Evolutionary conservation across 73 alveolate genomes (phyloP), one percentile per base, ranked within the genome.

Genomic region (Tetrahymena elliotti): DNA sequence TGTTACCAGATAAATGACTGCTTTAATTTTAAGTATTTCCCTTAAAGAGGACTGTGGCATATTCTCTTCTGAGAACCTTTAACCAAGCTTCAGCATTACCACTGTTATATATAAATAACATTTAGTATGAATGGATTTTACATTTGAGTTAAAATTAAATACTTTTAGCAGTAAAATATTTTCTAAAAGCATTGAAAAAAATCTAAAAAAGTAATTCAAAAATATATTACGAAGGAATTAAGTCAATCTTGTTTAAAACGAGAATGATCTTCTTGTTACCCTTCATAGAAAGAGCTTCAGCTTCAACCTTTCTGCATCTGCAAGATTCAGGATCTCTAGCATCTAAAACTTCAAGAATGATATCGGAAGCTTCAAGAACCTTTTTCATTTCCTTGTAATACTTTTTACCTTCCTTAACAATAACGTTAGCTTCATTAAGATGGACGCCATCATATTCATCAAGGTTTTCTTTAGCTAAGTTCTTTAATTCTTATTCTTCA

Each of bases 251-350:
- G 94, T 98, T 99, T 40, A 99, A 96, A 83, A 99, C 98, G 7
- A 99, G 95, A 92, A 99, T 96, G 34, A 99, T 96, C 95, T 98
- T 98, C 96, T 99, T 99, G 53, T 98, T 97, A 33, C 98, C 98
- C 93, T 40, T 38, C 96, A 94, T 53, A 40, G 98, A 96, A 33
- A 98, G 94, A 7, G 97, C 97, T 93, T 93, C 97, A 92, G 95
- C 96, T 95, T 99, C 99, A 88, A 99, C 94, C 92, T 97, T 98
- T 95, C 95, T 96, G 84, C 98, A 96, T 95, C 99, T 97, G 95
- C 99, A 98, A 38, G 99, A 98, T 95, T 96, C 95, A 24, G 99
- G 99, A 95, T 99, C 99, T 98, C 99, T 97, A 35, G 99, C 99
- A 97, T 99, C 99, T 35, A 99, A 96, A 33, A 99, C 99, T 94